These are phyloP conservation scores for Aspergillus fijiensis DNA, from an alignment of 2,329 filamentous ascomycete genomes.

Conservation along the genomic window DNA sequence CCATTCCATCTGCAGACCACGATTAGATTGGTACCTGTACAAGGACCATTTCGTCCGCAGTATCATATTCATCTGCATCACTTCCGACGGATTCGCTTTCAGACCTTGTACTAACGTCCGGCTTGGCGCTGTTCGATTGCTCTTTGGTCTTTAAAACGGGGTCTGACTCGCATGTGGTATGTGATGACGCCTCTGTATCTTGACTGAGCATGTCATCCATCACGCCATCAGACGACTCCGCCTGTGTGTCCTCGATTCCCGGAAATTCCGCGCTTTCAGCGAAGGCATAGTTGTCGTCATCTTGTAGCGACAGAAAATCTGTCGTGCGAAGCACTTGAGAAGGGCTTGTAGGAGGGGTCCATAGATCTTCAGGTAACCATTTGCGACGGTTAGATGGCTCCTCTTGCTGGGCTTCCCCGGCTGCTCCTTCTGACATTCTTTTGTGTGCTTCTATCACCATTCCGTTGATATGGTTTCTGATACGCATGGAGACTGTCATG, in stretches of 20 bases:
- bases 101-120: not conserved
- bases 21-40: not conserved
- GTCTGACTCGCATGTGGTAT: not conserved
- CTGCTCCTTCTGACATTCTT: not conserved
- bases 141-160: not conserved
- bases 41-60: constrained; percentile 11
- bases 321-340: not conserved
- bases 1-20: too few species aligned
- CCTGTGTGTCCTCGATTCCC: not conserved
- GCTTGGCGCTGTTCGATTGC: not conserved
- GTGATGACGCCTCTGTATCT: not conserved
- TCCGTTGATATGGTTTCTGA: not conserved
- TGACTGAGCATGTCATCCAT: not conserved
- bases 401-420: not conserved
- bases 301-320: not conserved
- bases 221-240: not conserved
- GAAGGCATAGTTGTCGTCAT: not conserved
- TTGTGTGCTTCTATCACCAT: not conserved
- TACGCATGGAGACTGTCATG: not conserved
- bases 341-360: not conserved
- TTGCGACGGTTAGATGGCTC: not conserved
- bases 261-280: not conserved
- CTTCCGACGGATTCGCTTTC: not conserved
- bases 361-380: not conserved
- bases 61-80: not conserved